Conservation (phyloP, 345 rosid genomes). For the Stellera chamaejasme region DNA sequence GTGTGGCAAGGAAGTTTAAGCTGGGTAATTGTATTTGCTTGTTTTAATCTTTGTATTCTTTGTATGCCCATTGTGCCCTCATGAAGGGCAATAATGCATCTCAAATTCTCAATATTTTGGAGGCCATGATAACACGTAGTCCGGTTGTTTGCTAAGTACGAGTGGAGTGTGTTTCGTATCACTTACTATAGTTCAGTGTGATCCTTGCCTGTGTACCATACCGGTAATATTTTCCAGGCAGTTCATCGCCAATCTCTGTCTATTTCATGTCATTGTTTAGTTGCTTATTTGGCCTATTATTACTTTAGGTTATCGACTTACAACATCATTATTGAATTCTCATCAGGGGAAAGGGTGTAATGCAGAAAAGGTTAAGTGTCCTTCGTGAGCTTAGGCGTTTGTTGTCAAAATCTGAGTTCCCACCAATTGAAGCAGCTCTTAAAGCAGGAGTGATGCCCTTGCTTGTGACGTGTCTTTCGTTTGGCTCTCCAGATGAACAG, state of each 20-base stretch:
- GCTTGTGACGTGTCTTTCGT: constrained; percentile 85
- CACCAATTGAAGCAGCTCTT: constrained; percentile 79
- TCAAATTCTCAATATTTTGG: no score
- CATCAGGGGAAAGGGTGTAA: constrained; percentile 74
- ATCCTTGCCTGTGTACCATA: no score
- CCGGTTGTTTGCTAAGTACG: no score
- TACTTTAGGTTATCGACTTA: constrained; percentile 2
- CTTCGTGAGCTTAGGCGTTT: constrained; percentile 84
- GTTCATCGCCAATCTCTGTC: neutral
- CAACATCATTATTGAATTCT: constrained; percentile 11
- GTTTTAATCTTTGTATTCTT: no score
- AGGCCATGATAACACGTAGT: no score
- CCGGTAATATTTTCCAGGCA: neutral
- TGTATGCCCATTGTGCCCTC: no score
- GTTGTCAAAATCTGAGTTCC: constrained; percentile 72
- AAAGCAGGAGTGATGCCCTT: constrained; percentile 74
- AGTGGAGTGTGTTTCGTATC: no score
- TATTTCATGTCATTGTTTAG: neutral
- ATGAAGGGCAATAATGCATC: no score
- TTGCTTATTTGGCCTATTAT: constrained; percentile 7
- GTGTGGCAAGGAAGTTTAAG: no score
- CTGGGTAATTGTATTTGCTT: no score
- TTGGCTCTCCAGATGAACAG: constrained; percentile 94
- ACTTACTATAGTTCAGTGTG: no score
- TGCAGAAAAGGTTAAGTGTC: constrained; percentile 75